Conservation (phyloP, 345 rosid species). For the Diplotaxis tenuifolia region DNA sequence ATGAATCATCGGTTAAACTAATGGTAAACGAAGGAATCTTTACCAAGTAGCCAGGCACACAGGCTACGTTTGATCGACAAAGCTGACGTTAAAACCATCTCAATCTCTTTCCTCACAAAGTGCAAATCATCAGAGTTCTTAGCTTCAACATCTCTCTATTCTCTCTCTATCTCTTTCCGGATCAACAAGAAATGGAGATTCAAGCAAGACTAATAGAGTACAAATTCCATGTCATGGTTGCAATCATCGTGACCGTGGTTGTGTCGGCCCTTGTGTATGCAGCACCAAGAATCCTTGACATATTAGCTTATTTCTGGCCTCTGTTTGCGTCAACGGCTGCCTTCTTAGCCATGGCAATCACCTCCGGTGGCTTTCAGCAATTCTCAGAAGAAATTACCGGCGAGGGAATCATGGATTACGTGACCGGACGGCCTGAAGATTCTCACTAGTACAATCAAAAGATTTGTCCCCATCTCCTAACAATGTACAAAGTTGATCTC, state of each 20-base stretch:
- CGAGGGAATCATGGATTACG: constrained; percentile 64
- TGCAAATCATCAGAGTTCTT: constrained; percentile 20
- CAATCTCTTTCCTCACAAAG: neutral
- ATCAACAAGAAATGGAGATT: constrained; percentile 46
- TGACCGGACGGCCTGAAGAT: constrained; percentile 47
- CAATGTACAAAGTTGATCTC: constrained; percentile 20
- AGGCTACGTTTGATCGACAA: constrained; percentile 29
- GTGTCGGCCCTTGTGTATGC: constrained; percentile 44
- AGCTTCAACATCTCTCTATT: neutral
- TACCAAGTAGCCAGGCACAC: too few species aligned
- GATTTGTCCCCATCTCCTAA: neutral
- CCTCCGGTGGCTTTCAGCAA: constrained; percentile 65
- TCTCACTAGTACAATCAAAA: constrained; percentile 16
- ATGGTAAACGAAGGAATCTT: constrained; percentile 20
- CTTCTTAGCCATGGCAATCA: constrained; percentile 48
- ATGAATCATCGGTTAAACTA: constrained; percentile 18
- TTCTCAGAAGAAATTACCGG: constrained; percentile 46
- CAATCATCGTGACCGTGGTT: constrained; percentile 34
- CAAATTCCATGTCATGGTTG: constrained; percentile 46
- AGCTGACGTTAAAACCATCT: constrained; percentile 24
- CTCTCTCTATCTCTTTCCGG: neutral
- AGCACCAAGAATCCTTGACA: constrained; percentile 56
- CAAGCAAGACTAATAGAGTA: constrained; percentile 54
- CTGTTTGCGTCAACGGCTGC: constrained; percentile 81
- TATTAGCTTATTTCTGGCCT: constrained; percentile 79